Evolutionary conservation across 2,329 filamentous ascomycete species (phyloP), one percentile per base, ranked within the genome.

Genomic region (Aspergillus viridinutans): DNA sequence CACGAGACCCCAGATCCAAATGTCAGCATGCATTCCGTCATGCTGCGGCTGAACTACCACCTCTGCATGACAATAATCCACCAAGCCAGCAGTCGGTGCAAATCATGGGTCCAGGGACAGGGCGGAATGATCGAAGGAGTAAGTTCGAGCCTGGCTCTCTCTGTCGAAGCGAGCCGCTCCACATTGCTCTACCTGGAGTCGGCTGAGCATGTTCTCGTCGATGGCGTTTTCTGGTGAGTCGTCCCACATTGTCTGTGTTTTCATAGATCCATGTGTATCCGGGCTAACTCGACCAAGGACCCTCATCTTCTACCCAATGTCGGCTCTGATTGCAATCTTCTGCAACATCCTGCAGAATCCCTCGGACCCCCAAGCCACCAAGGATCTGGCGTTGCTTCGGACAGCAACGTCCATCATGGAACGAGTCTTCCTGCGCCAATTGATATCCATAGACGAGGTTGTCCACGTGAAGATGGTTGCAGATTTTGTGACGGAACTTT

Each of bases 271-370:
- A n/a, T 17, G 42, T 25, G 2, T n/a, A 17, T 49, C 38, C 14
- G 48, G 5, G 28, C 35, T 50, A 52, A 40, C 26, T 29, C 5
- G 1, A 32, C 26, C 3, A 53, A 84, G 83, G 81, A 68, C 78
- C n/a, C 67, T 84, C 3, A 72, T 83, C 2, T 85, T 83, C 62
- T 85, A 85, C 54, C 82, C 83, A 1, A 78, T 83, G 54, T 79
- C 80, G 0, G 82, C 83, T 1, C 70, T 83, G 14, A 71, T 84
- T 53, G 77, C 76, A 1, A 72, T 85, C 0, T 85, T 85, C 62
- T 82, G 80, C 70, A 82, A 80, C 57, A 76, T 85, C 29, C 69
- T 85, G 0, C 70, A 75, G 23, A 73, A 80, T 29, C 83, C 83
- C 0, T 68, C 76, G 0, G 69, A 79, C 26, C 69, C 74, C 0